Conservation (phyloP, 306 rosid species). For the Carpinus viminea region DNA sequence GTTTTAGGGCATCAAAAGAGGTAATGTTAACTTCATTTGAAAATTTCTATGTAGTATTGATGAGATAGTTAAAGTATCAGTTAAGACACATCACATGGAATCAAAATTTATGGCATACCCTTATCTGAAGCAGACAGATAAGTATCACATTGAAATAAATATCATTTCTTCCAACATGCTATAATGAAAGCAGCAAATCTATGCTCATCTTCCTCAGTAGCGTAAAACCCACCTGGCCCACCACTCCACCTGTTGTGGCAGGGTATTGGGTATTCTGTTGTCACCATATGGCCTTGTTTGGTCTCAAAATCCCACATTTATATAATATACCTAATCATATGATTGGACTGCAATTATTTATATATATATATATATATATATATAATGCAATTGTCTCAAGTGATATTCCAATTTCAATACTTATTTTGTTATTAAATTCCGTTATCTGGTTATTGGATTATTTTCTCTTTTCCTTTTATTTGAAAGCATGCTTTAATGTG, state of each 20-base stretch:
- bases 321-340: background rate
- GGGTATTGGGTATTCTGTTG: background rate
- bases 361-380: too few relatives aligned
- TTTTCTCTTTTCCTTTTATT: background rate
- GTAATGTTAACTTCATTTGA: conserved; percentile 40
- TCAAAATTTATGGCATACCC: background rate
- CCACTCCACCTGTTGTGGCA: background rate
- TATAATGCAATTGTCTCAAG: background rate
- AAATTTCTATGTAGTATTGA: background rate
- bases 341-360: background rate
- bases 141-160: background rate
- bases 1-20: conserved; percentile 95
- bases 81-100: background rate
- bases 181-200: background rate
- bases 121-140: background rate
- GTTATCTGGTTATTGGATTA: background rate
- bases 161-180: background rate
- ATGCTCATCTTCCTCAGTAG: background rate
- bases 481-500: background rate
- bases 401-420: background rate
- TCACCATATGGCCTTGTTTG: too few relatives aligned
- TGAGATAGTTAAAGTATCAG: background rate
- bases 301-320: too few relatives aligned
- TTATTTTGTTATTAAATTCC: background rate
- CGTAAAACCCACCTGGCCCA: background rate